Conservation (phyloP, 208 protist species). For the Acanthamoeba culbertsoni region DNA sequence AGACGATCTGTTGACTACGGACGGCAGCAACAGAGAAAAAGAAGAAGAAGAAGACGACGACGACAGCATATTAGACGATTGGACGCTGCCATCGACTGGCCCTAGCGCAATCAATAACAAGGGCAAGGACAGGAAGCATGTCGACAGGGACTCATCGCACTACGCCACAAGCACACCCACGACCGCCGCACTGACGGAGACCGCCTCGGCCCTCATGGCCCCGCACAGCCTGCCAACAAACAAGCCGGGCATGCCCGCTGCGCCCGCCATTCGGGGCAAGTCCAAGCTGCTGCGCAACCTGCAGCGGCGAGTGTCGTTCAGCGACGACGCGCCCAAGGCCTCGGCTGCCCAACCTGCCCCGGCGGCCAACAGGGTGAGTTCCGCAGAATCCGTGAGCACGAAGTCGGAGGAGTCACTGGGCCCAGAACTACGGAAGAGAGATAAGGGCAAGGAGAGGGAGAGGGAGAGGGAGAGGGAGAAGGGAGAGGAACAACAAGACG, state of each 20-base stretch:
- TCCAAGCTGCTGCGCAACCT: background rate
- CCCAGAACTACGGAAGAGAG: background rate
- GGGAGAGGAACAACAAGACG: too few relatives aligned
- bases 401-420: background rate
- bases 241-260: background rate
- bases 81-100: background rate
- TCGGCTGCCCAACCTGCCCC: background rate
- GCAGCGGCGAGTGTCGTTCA: background rate
- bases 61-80: slow-evolving; percentile 24
- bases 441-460: background rate
- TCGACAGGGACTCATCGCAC: too few relatives aligned
- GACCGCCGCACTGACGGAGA: background rate
- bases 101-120: background rate
- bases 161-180: background rate
- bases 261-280: background rate
- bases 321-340: background rate
- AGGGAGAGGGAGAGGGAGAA: background rate
- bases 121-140: background rate
- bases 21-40: background rate
- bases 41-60: background rate
- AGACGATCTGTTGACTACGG: background rate
- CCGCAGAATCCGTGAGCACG: background rate
- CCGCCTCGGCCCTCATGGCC: background rate
- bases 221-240: background rate
- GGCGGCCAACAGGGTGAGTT: background rate